These are phyloP conservation scores for Trichosporon coremiiforme DNA, from an alignment of 1,284 basidiomycete genomes.

Conservation along the genomic window DNA sequence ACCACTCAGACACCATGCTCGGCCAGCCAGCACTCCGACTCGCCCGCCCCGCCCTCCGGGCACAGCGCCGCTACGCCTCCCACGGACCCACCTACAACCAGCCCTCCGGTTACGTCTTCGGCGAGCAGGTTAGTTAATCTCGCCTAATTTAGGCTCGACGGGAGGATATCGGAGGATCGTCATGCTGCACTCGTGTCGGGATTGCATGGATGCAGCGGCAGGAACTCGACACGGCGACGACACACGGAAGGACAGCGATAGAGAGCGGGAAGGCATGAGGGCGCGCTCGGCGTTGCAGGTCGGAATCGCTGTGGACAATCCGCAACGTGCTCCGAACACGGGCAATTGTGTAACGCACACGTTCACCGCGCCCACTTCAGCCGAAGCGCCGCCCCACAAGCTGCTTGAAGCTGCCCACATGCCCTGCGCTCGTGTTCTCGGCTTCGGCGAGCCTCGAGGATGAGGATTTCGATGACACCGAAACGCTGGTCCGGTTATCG, in stretches of 20 bases:
- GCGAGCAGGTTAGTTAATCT: constrained; percentile 71
- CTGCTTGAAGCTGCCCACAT: not conserved
- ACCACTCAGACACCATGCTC: constrained; percentile 29
- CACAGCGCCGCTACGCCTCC: constrained; percentile 59
- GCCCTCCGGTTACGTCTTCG: constrained; percentile 82
- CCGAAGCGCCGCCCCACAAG: not conserved
- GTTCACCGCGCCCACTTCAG: not conserved
- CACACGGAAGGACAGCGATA: not conserved
- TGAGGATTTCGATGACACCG: not conserved
- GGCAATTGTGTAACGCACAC: not conserved
- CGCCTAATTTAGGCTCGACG: constrained; percentile 11
- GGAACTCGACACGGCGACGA: not conserved
- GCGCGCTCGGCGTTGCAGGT: not conserved
- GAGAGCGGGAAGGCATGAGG: not conserved
- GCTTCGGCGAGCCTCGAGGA: not conserved
- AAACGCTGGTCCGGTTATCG: not conserved
- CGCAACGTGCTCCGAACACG: not conserved
- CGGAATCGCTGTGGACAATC: not conserved
- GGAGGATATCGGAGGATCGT: not conserved
- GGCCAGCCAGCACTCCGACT: constrained; percentile 28
- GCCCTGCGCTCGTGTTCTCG: not conserved
- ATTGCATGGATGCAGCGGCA: not conserved
- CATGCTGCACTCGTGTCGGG: not conserved
- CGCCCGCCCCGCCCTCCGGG: constrained; percentile 23
- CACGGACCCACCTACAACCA: constrained; percentile 82